Evolutionary conservation across 139 green algal genomes (phyloP).

Genomic region (Microglena sp.): DNA sequence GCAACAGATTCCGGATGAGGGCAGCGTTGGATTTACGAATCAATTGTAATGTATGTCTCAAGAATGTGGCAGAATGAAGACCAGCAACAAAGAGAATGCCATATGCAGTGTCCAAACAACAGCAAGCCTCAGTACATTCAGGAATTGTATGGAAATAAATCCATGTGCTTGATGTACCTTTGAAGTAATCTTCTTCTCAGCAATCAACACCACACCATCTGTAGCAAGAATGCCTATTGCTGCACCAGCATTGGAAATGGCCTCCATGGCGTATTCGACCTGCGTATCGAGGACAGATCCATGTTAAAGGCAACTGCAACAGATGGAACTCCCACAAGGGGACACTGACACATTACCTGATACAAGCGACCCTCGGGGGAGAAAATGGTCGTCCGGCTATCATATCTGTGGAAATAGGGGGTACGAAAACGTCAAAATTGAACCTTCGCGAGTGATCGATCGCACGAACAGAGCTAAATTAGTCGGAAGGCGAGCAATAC

Average conservation of each 20-base stretch:
- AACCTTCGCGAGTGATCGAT: too few species aligned
- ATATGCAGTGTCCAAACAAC: too few species aligned
- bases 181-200: conserved; percentile 97
- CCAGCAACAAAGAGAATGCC: too few species aligned
- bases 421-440: too few species aligned
- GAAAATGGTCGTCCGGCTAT: conserved; percentile 96
- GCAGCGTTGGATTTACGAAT: not conserved
- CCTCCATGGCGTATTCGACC: conserved; percentile 99
- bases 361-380: conserved; percentile 92
- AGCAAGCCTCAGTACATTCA: too few species aligned
- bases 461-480: too few species aligned
- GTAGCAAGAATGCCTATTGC: conserved; percentile 83
- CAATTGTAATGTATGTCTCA: too few species aligned
- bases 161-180: too few species aligned
- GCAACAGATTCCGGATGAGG: not conserved
- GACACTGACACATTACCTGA: too few species aligned
- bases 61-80: not conserved
- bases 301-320: not conserved
- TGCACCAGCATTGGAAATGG: conserved; percentile 93
- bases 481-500: too few species aligned
- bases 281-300: conserved; percentile 16
- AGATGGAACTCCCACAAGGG: not conserved
- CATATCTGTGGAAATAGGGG: too few species aligned
- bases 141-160: too few species aligned
- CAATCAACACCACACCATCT: conserved; percentile 88